phyloP scores from a whole-genome alignment of 1,284 basidiomycete genomes.

The Sanghuangporus sanghuang region DNA sequence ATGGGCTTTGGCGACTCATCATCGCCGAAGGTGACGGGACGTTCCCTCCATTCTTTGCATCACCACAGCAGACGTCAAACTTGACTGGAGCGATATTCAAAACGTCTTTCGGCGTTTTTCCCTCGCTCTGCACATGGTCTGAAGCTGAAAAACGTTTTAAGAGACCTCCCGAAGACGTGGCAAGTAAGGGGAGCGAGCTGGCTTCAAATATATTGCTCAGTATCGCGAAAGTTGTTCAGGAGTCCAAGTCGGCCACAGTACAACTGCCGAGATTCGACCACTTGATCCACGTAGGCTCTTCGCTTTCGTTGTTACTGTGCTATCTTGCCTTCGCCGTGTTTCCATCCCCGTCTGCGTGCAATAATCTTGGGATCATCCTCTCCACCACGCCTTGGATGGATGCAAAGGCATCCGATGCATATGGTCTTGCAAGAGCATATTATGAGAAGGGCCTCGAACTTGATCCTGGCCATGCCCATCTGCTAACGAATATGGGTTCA shows the following conservation, averaged over 20 bases:
- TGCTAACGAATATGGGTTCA: slow-evolving; percentile 57
- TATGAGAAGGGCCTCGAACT: slow-evolving; percentile 48
- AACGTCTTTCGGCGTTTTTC: slow-evolving; percentile 31
- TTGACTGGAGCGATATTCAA: slow-evolving; percentile 34
- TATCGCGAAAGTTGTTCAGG: slow-evolving; percentile 52
- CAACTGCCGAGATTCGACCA: slow-evolving; percentile 26
- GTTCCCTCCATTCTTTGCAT: slow-evolving; percentile 40
- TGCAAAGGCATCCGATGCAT: slow-evolving; percentile 24
- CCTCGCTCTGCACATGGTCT: slow-evolving; percentile 29
- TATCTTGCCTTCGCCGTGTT: slow-evolving; percentile 51
- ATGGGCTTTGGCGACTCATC: slow-evolving; percentile 28
- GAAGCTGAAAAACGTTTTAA: slow-evolving; percentile 16
- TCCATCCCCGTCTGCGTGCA: slow-evolving; percentile 51
- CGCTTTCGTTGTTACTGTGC: slow-evolving; percentile 48
- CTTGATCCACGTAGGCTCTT: slow-evolving; percentile 40
- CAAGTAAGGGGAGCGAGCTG: slow-evolving; percentile 33
- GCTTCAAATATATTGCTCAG: slow-evolving; percentile 50
- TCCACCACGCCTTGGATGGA: slow-evolving; percentile 33
- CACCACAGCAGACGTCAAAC: slow-evolving; percentile 37
- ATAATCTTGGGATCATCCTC: slow-evolving; percentile 58
- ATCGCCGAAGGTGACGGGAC: slow-evolving; percentile 31
- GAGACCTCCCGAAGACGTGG: slow-evolving; percentile 21
- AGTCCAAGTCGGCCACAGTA: slow-evolving; percentile 25
- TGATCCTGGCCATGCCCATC: slow-evolving; percentile 52
- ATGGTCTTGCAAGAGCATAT: slow-evolving; percentile 45